Base-by-base conservation (phyloP, 2,329 filamentous ascomycete genomes). In the Ceratocystis smalleyi region DNA sequence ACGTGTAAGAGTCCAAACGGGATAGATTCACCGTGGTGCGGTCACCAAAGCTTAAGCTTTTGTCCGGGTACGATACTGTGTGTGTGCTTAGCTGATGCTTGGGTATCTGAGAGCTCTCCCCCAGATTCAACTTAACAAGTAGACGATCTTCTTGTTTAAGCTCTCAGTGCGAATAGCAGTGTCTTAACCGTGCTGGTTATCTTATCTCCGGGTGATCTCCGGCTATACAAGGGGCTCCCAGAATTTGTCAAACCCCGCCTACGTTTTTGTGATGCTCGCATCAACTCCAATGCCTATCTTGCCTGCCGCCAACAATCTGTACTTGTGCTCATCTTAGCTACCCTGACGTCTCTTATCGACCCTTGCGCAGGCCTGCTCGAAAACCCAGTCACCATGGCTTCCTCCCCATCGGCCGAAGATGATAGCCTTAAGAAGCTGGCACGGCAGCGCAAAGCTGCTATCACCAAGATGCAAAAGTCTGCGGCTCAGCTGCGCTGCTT, bases 111-210 rank as follows among this genome's bases (percentile, higher is more conserved):
- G 54, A 57, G 43, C 22, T 61, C 45, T 24, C 60, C 60, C 24
- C 40, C 43, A 51, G 60, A 54, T 27, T 30, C 49, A 62, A 62
- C 60, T 66, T 66, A 66, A 66, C 65, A 66, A 66, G 65, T 66
- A 66, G 65, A 64, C 65, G 32, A 66, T 61, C 32, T 55, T 55
- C 61, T 57, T 59, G 51, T 51, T 63, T 66, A 59, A 57, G 61
- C 61, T 40, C 27, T 43, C 54, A 19, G 64, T 63, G 15, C 19
- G 17, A 6, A 54, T 22, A 19, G 30, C 35, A 30, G 32, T 61
- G 43, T 55, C 17, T 8, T 43, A 2, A 63, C 64, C n/a, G 61
- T 66, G 40, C 6, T 5, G 3, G 45, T 47, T 51, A 51, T 35
- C 22, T 43, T 55, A n/a, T 43, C n/a, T 2, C 1, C 55, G 64